These are phyloP conservation scores for Lotus japonicus DNA, from an alignment of 306 rosid genomes.

Conservation along the genomic window DNA sequence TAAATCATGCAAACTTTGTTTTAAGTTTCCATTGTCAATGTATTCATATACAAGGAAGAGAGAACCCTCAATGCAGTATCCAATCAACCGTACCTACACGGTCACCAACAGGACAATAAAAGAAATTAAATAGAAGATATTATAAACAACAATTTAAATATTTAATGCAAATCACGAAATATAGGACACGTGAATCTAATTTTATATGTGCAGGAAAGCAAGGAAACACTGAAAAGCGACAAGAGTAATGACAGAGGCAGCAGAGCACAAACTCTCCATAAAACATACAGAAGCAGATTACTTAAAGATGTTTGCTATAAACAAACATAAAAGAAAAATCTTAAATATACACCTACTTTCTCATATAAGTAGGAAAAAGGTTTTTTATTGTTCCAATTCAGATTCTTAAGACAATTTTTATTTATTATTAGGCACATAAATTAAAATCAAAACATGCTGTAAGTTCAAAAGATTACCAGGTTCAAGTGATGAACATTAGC, in stretches of 20 bases:
- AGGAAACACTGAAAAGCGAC: no score
- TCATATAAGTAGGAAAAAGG: no score
- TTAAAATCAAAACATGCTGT: not conserved
- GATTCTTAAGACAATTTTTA: not conserved
- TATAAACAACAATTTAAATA: not conserved
- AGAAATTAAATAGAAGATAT: not conserved
- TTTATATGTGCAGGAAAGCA: no score
- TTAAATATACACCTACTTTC: no score
- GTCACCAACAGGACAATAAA: not conserved
- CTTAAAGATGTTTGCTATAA: no score
- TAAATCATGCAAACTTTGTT: conserved; percentile 68
- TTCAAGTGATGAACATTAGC: conserved; percentile 88
- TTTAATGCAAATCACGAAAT: no score
- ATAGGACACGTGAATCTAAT: no score
- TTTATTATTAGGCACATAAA: not conserved
- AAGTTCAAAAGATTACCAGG: conserved; percentile 47
- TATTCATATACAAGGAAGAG: conserved; percentile 87
- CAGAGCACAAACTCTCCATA: no score
- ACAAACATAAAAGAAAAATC: no score
- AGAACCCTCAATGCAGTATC: conserved; percentile 71
- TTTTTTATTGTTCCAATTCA: no score
- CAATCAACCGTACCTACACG: conserved; percentile 87
- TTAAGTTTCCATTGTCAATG: conserved; percentile 80
- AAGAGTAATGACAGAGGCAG: no score
- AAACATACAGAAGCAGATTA: no score